phyloP scores from a whole-genome alignment of 306 rosid genomes.

The Myrica gale region DNA sequence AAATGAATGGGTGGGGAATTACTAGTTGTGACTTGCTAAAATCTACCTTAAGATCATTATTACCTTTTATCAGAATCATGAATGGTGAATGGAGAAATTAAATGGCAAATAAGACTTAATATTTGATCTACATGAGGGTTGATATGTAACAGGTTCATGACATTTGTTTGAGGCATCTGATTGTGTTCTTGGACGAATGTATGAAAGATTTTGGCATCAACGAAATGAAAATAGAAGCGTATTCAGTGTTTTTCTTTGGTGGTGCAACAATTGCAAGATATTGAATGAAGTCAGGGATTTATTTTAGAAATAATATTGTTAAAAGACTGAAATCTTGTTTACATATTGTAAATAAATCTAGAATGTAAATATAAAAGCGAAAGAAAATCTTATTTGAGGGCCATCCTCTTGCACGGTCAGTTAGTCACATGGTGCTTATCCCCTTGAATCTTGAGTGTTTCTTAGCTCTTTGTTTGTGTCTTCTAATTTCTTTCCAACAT shows the following conservation, averaged over 20 bases:
- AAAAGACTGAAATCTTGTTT: background rate
- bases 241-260: background rate
- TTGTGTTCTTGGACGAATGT: too few relatives aligned
- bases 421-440: background rate
- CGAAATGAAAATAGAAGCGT: too few relatives aligned
- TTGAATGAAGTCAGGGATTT: background rate
- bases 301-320: background rate
- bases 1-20: background rate
- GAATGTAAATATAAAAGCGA: background rate
- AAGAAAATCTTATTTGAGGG: background rate
- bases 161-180: too few relatives aligned
- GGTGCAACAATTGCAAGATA: conserved; percentile 3
- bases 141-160: too few relatives aligned
- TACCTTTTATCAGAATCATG: background rate
- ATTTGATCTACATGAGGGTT: too few relatives aligned
- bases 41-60: background rate
- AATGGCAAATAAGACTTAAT: background rate
- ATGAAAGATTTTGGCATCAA: too few relatives aligned
- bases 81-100: background rate
- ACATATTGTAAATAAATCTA: background rate
- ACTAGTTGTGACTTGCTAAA: background rate
- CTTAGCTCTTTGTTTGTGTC: background rate
- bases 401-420: background rate
- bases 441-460: background rate
- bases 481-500: background rate